Evolutionary conservation across 1,284 basidiomycete species (phyloP).

Genomic region (Malassezia dermatis): DNA sequence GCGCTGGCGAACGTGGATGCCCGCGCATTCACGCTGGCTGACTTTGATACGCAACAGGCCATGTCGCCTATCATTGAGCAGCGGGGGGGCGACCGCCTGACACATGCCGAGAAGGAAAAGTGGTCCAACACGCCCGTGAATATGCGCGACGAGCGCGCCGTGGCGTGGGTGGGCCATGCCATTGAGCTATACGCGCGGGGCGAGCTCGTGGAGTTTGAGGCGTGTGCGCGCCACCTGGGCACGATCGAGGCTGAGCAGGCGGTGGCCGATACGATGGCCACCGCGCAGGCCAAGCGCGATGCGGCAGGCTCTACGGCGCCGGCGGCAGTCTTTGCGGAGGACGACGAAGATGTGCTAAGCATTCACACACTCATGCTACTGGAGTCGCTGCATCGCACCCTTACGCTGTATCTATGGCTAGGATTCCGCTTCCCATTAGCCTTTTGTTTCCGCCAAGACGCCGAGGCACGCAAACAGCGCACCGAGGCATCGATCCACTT

Average conservation of each 20-base stretch:
- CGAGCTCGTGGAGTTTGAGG: slow-evolving; percentile 48
- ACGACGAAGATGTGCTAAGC: slow-evolving; percentile 22
- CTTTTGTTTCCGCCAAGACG: slow-evolving; percentile 58
- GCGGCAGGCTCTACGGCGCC: slow-evolving; percentile 9
- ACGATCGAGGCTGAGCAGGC: slow-evolving; percentile 48
- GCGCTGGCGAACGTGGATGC: slow-evolving; percentile 54
- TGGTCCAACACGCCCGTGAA: slow-evolving; percentile 53
- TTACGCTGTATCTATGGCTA: slow-evolving; percentile 80
- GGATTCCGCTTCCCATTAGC: slow-evolving; percentile 64
- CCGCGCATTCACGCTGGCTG: slow-evolving; percentile 51
- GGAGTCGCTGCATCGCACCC: slow-evolving; percentile 70
- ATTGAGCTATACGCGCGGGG: slow-evolving; percentile 48
- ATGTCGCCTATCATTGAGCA: slow-evolving; percentile 47
- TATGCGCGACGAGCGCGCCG: slow-evolving; percentile 49
- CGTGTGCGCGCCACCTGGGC: slow-evolving; percentile 46
- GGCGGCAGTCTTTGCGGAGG: not conserved
- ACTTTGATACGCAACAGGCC: slow-evolving; percentile 46
- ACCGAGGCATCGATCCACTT: slow-evolving; percentile 62
- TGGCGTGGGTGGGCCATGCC: slow-evolving; percentile 47
- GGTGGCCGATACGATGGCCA: not conserved
- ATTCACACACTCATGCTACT: slow-evolving; percentile 52
- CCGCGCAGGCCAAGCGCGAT: slow-evolving; percentile 1
- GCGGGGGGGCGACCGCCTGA: slow-evolving; percentile 51
- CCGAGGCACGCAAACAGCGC: slow-evolving; percentile 56
- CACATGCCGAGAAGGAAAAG: slow-evolving; percentile 53